phyloP scores from a whole-genome alignment of 2,329 filamentous ascomycete species.

The Didymella keratinophila region DNA sequence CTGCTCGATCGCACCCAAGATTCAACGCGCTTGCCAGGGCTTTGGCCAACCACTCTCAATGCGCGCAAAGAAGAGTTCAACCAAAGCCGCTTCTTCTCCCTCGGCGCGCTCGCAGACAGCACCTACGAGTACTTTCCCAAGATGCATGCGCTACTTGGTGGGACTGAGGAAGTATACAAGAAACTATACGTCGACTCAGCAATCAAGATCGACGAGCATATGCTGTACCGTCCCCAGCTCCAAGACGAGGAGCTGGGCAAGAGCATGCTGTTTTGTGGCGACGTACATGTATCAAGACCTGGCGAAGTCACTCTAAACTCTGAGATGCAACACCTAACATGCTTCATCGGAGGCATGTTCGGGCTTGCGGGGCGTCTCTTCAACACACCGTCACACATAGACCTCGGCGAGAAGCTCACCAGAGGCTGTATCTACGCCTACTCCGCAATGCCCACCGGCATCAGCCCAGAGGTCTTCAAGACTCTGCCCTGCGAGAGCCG shows the following conservation, averaged over 20 bases:
- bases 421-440: slow-evolving; percentile 70
- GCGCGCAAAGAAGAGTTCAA: slow-evolving; percentile 40
- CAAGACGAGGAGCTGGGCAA: slow-evolving; percentile 36
- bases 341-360: slow-evolving; percentile 70
- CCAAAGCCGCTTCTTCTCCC: slow-evolving; percentile 41
- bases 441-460: slow-evolving; percentile 61
- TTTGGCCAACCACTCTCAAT: slow-evolving; percentile 53
- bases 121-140: slow-evolving; percentile 52
- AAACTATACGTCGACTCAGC: slow-evolving; percentile 64
- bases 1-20: slow-evolving; percentile 44
- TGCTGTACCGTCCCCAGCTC: slow-evolving; percentile 58
- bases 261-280: slow-evolving; percentile 45
- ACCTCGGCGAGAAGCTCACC: slow-evolving; percentile 65
- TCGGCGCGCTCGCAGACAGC: slow-evolving; percentile 51
- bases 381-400: slow-evolving; percentile 59
- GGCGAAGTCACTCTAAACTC: slow-evolving; percentile 47
- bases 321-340: slow-evolving; percentile 65
- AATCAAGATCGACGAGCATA: slow-evolving; percentile 55
- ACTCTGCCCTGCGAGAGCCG: slow-evolving; percentile 58
- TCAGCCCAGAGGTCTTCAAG: slow-evolving; percentile 67
- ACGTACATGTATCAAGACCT: slow-evolving; percentile 39
- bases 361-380: slow-evolving; percentile 66
- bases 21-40: slow-evolving; percentile 45
- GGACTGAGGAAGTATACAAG: slow-evolving; percentile 56
- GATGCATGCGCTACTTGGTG: slow-evolving; percentile 52